Evolutionary conservation across 352 stramenopile genomes (phyloP).

Genomic region (Globisporangium nodosum): DNA sequence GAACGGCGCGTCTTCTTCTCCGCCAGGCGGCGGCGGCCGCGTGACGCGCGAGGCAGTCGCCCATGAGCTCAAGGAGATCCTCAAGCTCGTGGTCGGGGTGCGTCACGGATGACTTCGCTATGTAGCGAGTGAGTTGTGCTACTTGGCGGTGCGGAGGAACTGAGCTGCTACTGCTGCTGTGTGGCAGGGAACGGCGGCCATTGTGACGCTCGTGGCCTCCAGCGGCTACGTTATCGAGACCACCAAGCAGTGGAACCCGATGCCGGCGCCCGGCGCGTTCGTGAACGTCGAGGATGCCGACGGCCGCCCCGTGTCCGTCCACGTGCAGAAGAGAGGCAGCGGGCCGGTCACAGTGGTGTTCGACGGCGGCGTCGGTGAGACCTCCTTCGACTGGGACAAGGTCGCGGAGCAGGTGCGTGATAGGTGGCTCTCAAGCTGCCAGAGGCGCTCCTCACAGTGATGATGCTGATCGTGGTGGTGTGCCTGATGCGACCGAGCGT

Average conservation of each 20-base stretch:
- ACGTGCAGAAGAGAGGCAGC: conserved; percentile 40
- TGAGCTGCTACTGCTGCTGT: neutral
- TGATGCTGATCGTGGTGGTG: neutral
- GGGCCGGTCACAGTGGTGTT: conserved; percentile 62
- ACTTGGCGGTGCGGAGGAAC: neutral
- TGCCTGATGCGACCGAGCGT: neutral
- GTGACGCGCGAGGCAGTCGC: conserved; percentile 42
- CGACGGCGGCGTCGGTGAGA: conserved; percentile 75
- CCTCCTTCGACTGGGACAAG: conserved; percentile 83
- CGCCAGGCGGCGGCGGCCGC: neutral
- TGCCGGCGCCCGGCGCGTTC: conserved; percentile 37
- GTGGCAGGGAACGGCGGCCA: conserved; percentile 31
- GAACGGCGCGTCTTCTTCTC: neutral
- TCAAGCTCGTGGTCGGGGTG: conserved; percentile 59
- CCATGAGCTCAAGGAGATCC: conserved; percentile 50
- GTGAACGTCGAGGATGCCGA: conserved; percentile 36
- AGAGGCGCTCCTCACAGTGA: too few relatives aligned
- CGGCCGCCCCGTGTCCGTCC: conserved; percentile 34
- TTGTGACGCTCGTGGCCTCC: conserved; percentile 36
- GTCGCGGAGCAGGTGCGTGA: conserved; percentile 30
- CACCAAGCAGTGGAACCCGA: conserved; percentile 53
- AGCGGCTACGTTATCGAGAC: conserved; percentile 68
- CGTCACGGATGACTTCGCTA: neutral
- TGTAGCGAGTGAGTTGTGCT: too few relatives aligned
- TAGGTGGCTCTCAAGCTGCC: neutral